These are phyloP conservation scores for Rhazya stricta DNA, from an alignment of 257 asterid species.

Conservation along the genomic window DNA sequence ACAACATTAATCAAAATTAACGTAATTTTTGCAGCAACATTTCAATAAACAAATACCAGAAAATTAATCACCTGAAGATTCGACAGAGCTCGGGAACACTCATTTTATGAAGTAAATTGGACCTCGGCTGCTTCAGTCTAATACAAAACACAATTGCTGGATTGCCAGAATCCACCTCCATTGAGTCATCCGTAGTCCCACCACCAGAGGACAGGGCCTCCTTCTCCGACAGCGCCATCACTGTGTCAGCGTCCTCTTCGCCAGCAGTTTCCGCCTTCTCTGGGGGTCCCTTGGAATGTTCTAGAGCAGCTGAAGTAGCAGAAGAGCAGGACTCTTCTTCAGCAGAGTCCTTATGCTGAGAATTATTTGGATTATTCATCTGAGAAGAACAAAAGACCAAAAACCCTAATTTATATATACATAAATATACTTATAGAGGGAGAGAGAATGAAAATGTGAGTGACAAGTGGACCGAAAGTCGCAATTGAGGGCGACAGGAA, in stretches of 20 bases:
- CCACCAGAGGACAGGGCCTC: constrained; percentile 31
- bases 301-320: constrained; percentile 25
- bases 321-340: constrained; percentile 45
- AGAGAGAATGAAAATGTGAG: constrained; percentile 28
- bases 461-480: constrained; percentile 58
- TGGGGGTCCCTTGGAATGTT: constrained; percentile 32
- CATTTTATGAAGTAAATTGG: constrained; percentile 83
- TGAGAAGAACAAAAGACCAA: constrained; percentile 27
- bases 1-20: neutral
- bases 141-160: constrained; percentile 76
- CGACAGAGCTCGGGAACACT: constrained; percentile 99
- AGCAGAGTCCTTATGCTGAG: constrained; percentile 23
- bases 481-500: constrained; percentile 96
- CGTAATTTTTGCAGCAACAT: neutral
- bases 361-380: constrained; percentile 50
- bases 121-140: constrained; percentile 73
- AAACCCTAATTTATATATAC: constrained; percentile 49
- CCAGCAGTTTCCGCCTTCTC: constrained; percentile 32
- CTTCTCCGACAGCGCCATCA: constrained; percentile 47
- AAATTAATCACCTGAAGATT: constrained; percentile 59
- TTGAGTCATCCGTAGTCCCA: constrained; percentile 37
- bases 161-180: constrained; percentile 56
- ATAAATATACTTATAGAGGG: constrained; percentile 14
- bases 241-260: constrained; percentile 36
- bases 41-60: neutral